Conservation (phyloP, 306 rosid species). For the Vigna angularis region DNA sequence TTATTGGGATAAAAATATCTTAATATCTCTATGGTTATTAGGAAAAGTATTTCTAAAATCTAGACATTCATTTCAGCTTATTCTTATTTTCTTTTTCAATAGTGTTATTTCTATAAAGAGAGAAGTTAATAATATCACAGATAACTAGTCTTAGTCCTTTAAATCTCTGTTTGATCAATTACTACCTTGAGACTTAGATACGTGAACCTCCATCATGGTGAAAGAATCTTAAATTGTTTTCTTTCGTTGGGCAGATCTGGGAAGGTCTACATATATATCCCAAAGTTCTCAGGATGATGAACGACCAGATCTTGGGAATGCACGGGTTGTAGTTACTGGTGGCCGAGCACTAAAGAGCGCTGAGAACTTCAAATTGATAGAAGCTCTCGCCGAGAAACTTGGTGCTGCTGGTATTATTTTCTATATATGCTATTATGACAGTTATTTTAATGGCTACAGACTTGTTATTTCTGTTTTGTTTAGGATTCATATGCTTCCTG, state of each 20-base stretch:
- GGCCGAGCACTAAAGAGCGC: constrained; percentile 92
- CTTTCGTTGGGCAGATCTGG: constrained; percentile 57
- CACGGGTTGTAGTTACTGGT: constrained; percentile 80
- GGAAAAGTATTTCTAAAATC: too few relatives aligned
- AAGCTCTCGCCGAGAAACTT: constrained; percentile 83
- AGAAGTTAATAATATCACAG: constrained; percentile 11
- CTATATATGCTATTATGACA: constrained; percentile 32
- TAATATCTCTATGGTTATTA: too few relatives aligned
- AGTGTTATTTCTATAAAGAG: too few relatives aligned
- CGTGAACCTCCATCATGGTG: constrained; percentile 24
- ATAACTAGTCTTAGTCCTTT: constrained; percentile 38
- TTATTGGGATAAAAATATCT: too few relatives aligned
- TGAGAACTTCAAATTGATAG: constrained; percentile 94
- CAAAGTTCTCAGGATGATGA: constrained; percentile 77
- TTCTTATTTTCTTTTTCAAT: too few relatives aligned
- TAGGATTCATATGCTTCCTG: constrained; percentile 6
- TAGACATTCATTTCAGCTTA: too few relatives aligned
- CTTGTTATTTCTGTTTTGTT: constrained; percentile 11
- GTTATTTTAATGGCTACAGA: constrained; percentile 17
- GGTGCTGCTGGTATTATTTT: constrained; percentile 85
- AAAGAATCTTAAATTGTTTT: constrained; percentile 15
- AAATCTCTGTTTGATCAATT: constrained; percentile 25
- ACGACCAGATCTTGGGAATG: constrained; percentile 93
- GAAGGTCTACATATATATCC: constrained; percentile 72
- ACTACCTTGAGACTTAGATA: constrained; percentile 8